phyloP scores from a whole-genome alignment of 148 eudicot species.

The Cornus florida region DNA sequence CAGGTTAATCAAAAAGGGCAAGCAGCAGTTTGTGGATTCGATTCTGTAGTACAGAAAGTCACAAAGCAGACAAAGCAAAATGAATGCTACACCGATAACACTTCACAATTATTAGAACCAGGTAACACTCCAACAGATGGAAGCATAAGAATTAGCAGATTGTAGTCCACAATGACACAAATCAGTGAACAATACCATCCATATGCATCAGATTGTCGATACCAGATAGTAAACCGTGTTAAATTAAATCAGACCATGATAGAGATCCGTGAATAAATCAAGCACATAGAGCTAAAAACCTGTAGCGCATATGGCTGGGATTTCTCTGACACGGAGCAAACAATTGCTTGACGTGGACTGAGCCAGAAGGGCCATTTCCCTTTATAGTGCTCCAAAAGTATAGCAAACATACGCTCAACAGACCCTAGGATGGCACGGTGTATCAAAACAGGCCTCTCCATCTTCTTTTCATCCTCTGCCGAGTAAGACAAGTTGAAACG shows the following conservation, averaged over 20 bases:
- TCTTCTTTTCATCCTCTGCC: constrained; percentile 94
- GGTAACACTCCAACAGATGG: not conserved
- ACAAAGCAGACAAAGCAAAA: too few species aligned
- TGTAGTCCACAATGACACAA: not conserved
- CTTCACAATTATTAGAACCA: not conserved
- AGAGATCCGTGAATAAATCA: not conserved
- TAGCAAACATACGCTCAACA: constrained; percentile 96
- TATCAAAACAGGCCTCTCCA: constrained; percentile 95
- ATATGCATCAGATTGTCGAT: not conserved
- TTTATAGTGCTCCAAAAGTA: constrained; percentile 94
- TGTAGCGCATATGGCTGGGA: constrained; percentile 70
- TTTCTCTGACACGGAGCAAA: constrained; percentile 88
- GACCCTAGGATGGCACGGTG: constrained; percentile 97
- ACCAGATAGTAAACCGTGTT: too few species aligned
- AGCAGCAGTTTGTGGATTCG: not conserved
- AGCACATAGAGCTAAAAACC: constrained; percentile 40
- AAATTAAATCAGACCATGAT: too few species aligned
- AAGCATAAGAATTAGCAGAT: not conserved
- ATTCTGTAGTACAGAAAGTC: too few species aligned
- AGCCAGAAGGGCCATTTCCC: constrained; percentile 99
- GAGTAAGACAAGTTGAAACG: constrained; percentile 87
- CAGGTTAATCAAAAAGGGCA: not conserved
- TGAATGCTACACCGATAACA: too few species aligned
- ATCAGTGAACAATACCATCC: not conserved
- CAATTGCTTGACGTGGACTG: constrained; percentile 94